Percentiles rank a stretch among this genome's conserved stretches.
phyloP scores from a whole-genome alignment of 306 rosid genomes.

The Lithocarpus polystachyus region DNA sequence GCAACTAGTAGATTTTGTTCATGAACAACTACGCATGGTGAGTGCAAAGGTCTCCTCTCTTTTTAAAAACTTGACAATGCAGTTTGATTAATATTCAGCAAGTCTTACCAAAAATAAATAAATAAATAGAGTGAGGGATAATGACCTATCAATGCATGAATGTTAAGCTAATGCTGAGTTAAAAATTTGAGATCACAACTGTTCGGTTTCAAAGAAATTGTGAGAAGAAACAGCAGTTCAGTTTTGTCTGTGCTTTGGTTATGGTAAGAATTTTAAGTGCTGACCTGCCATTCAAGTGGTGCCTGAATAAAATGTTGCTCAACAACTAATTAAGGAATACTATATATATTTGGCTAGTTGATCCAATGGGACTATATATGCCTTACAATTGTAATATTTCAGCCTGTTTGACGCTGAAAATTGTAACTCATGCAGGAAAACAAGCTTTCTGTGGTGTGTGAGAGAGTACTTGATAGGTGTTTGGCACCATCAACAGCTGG shows the following conservation, averaged over 20 bases:
- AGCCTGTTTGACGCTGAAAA: conserved; percentile 3
- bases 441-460: conserved; percentile 74
- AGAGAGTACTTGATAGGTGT: conserved; percentile 78
- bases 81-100: not conserved
- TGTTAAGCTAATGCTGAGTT: not conserved
- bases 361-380: not conserved
- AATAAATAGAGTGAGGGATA: not conserved
- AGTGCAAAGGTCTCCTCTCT: conserved; percentile 21
- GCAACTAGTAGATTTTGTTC: conserved; percentile 81
- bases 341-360: conserved; percentile 1
- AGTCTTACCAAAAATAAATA: not conserved
- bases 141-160: not conserved
- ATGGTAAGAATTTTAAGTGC: not conserved
- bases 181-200: not conserved
- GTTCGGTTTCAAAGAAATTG: not conserved
- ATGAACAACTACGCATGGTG: conserved; percentile 60
- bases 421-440: conserved; percentile 54
- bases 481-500: conserved; percentile 82
- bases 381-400: too few species aligned
- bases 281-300: too few species aligned
- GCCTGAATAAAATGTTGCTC: not conserved
- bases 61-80: not conserved
- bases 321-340: not conserved
- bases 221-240: not conserved
- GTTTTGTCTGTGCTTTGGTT: not conserved